Evolutionary conservation across 2,329 filamentous ascomycete species (phyloP), one percentile per base, ranked within the genome.

Genomic region (Verticillium tricorpus): DNA sequence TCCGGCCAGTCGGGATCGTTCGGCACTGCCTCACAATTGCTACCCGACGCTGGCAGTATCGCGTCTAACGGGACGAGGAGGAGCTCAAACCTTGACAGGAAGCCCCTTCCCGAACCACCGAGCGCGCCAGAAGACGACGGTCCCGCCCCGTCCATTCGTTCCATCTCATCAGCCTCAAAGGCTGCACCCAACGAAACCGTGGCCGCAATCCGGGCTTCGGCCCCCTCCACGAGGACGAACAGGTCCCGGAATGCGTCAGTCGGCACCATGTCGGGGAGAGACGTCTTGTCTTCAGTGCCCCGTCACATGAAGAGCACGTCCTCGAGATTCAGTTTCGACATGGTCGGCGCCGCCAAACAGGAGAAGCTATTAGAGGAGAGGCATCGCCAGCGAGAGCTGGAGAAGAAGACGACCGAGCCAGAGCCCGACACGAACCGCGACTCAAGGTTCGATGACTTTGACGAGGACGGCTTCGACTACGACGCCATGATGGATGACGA

Each of bases 271-370:
- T 84, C 83, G 0, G 71, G 71, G 9, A 79, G 77, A 60, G 77
- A 78, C 37, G 73, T 77, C 1, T 72, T 80, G 2, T 83, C 81
- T 7, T 79, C 82, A 1, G 64, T 88, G 37, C 86, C 86, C 2
- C 83, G 77, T 63, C 86, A 89, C 64, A 89, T 89, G 86, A 89
- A 88, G 74, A 93, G 90, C 71, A 91, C 88, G 12, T 91, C 90
- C 0, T 92, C 89, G 0, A 81, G 91, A 15, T 93, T 94, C 70
- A 93, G 90, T 68, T 94, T 94, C 69, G 90, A 93, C 69, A 91
- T 93, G 80, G 84, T 88, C 17, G 89, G 88, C 5, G 85, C 85
- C 6, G 89, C 89, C 15, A 83, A 85, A 63, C 82, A 88, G 68
- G 86, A 89, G 72, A 89, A 87, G 72, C 72, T 89, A 40, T 77